Evolutionary conservation across 139 green algal genomes (phyloP).

Genomic region (Klebsormidium nitens): DNA sequence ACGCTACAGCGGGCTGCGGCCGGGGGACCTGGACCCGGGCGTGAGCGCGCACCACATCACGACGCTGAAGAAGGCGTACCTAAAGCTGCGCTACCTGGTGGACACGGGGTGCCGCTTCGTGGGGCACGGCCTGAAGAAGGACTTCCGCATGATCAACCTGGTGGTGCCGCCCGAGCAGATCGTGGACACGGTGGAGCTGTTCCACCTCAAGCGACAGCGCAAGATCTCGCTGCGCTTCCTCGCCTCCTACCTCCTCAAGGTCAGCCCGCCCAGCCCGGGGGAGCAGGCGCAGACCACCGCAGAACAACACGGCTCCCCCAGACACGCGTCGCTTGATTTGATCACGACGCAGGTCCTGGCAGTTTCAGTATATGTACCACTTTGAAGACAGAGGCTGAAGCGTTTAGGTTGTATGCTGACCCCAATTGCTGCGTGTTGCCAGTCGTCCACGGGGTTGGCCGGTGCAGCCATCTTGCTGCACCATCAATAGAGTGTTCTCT

Average conservation of each 20-base stretch:
- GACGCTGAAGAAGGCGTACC: slow-evolving; percentile 73
- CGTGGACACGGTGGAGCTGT: slow-evolving; percentile 91
- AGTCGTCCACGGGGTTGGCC: too few relatives aligned
- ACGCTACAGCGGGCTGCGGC: slow-evolving; percentile 56
- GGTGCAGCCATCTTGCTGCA: too few relatives aligned
- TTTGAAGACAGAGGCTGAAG: too few relatives aligned
- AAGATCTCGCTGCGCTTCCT: slow-evolving; percentile 91
- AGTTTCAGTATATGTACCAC: too few relatives aligned
- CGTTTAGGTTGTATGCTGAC: too few relatives aligned
- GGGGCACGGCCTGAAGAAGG: slow-evolving; percentile 88
- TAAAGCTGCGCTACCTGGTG: slow-evolving; percentile 82
- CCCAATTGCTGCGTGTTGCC: too few relatives aligned
- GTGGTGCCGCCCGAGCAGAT: slow-evolving; percentile 79
- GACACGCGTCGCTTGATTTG: too few relatives aligned
- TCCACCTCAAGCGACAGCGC: slow-evolving; percentile 69
- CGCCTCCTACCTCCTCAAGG: slow-evolving; percentile 72
- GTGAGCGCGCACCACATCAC: slow-evolving; percentile 73
- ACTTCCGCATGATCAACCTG: slow-evolving; percentile 96
- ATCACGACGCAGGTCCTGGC: too few relatives aligned
- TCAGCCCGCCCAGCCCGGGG: not conserved
- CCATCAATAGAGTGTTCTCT: too few relatives aligned
- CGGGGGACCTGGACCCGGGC: slow-evolving; percentile 56
- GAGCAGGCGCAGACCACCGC: not conserved
- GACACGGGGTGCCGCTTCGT: slow-evolving; percentile 66
- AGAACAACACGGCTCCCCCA: not conserved